A percentile compares a stretch with the other conserved stretches of the same genome.
Evolutionary conservation across 768 basidiomycete species (phyloP).

Genomic region (Brasilioporus rufonigricans): DNA sequence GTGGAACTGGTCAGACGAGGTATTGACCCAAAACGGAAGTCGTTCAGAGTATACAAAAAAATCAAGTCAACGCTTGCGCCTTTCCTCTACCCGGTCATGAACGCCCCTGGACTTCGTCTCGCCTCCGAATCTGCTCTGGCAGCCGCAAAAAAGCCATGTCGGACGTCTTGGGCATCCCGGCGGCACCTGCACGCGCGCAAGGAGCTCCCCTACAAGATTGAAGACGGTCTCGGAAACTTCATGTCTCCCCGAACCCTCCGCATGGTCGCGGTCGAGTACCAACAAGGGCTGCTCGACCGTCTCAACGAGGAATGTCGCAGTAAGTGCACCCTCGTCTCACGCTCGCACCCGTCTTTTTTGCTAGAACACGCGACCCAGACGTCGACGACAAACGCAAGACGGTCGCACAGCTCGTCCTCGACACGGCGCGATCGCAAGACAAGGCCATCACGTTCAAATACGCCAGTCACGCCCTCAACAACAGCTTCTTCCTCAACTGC

Average conservation of each 20-base stretch:
- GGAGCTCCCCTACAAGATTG: conserved; percentile 60
- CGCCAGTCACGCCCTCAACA: conserved; percentile 90
- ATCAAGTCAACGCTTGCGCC: background rate
- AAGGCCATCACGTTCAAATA: conserved; percentile 82
- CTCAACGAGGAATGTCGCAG: conserved; percentile 75
- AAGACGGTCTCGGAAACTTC: conserved; percentile 76
- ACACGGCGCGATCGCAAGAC: conserved; percentile 55
- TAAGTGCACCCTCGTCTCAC: conserved; percentile 37
- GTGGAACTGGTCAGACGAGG: conserved; percentile 9
- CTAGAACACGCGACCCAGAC: conserved; percentile 34
- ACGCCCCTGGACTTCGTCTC: conserved; percentile 18
- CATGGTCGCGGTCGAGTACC: conserved; percentile 78
- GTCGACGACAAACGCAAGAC: conserved; percentile 53
- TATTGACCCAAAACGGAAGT: conserved; percentile 12
- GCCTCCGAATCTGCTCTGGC: conserved; percentile 20
- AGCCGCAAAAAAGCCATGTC: conserved; percentile 1
- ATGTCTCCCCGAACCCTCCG: conserved; percentile 71
- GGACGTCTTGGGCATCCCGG: conserved; percentile 24
- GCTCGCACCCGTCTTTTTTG: background rate
- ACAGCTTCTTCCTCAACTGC: conserved; percentile 87
- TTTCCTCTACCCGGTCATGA: conserved; percentile 17
- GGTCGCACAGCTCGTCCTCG: conserved; percentile 71
- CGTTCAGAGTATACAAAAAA: conserved; percentile 5
- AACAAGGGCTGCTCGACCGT: conserved; percentile 76
- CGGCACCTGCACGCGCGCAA: conserved; percentile 49